Evolutionary conservation across 257 asterid genomes (phyloP).

Genomic region (Solanum chiquidenum): DNA sequence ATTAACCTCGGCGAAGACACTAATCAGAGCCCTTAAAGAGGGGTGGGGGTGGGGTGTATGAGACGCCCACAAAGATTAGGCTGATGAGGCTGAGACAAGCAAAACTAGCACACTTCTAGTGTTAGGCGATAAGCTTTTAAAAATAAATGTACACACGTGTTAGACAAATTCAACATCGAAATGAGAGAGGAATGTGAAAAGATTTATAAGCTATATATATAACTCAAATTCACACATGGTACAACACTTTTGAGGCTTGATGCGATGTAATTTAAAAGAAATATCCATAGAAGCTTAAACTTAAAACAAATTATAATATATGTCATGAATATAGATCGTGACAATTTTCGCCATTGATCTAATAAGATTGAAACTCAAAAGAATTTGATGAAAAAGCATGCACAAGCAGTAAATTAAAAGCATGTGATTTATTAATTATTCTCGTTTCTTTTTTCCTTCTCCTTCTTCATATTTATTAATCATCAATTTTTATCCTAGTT

Average conservation of each 20-base stretch:
- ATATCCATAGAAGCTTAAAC: too few relatives aligned
- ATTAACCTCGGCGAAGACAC: not conserved
- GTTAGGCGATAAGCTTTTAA: not conserved
- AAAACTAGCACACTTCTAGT: too few relatives aligned
- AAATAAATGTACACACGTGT: not conserved
- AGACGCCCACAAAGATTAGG: not conserved
- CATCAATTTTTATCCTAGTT: too few relatives aligned
- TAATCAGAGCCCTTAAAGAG: not conserved
- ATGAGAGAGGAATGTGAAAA: not conserved
- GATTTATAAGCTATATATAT: too few relatives aligned
- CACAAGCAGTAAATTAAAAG: not conserved
- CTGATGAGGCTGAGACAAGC: not conserved
- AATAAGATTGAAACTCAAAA: not conserved
- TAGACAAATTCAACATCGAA: not conserved
- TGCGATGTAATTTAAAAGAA: not conserved
- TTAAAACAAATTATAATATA: not conserved
- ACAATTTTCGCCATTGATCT: too few relatives aligned
- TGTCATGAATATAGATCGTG: not conserved
- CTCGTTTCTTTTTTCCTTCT: not conserved
- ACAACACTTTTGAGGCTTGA: not conserved
- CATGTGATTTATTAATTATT: not conserved
- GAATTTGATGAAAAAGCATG: not conserved
- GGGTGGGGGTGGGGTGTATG: not conserved
- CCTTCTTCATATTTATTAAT: not conserved
- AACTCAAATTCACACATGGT: not conserved